phyloP scores from a whole-genome alignment of 805 yeast species.

The Metschnikowia aberdeeniae region DNA sequence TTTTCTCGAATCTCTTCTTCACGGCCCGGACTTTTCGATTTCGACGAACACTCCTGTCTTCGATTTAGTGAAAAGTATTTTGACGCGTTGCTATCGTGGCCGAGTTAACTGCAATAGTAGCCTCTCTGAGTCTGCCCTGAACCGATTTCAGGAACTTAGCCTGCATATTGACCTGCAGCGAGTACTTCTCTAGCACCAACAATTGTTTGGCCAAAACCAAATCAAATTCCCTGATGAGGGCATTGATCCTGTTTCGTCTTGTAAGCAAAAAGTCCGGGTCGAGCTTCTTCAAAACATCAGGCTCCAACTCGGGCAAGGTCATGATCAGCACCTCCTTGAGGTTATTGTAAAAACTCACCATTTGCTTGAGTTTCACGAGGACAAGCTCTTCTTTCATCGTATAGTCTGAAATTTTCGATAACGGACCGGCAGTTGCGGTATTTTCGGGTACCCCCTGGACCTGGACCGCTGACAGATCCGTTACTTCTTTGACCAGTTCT shows the following conservation, averaged over 20 bases:
- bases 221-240: slow-evolving; percentile 19
- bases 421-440: neutral
- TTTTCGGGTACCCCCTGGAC: no score
- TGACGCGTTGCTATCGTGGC: neutral
- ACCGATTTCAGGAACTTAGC: slow-evolving; percentile 26
- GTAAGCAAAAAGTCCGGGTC: neutral
- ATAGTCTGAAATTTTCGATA: neutral
- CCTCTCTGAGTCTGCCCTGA: slow-evolving; percentile 13
- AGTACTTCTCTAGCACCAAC: slow-evolving; percentile 27
- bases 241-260: slow-evolving; percentile 7
- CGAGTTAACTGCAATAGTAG: neutral
- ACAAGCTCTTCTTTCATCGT: slow-evolving; percentile 20
- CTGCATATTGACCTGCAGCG: slow-evolving; percentile 20
- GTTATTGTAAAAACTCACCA: slow-evolving; percentile 21
- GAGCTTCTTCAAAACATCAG: slow-evolving; percentile 4
- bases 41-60: no score
- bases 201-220: slow-evolving; percentile 25
- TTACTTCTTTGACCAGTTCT: neutral
- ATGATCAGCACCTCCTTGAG: slow-evolving; percentile 21
- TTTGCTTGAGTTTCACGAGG: slow-evolving; percentile 19
- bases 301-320: slow-evolving; percentile 16
- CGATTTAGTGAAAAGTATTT: no score
- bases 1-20: no score
- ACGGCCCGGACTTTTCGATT: no score
- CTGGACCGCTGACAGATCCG: neutral